A percentile compares a stretch with the other conserved stretches of the same genome.
These are phyloP conservation scores for Colletotrichum kahawae DNA, from an alignment of 2,329 filamentous ascomycete species.

Conservation along the genomic window DNA sequence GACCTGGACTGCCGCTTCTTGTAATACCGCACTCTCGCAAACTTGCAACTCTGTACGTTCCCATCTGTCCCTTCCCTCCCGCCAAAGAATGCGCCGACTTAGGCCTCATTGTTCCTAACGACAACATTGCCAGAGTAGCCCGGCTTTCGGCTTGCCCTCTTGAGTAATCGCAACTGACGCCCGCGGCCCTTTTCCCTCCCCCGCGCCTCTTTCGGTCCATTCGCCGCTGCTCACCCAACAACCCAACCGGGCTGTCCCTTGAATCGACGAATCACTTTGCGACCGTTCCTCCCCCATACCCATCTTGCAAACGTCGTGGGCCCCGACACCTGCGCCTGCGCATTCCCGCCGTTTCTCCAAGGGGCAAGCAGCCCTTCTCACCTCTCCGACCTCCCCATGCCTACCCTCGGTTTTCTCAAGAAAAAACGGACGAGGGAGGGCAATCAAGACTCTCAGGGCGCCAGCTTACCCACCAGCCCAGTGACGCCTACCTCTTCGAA, in stretches of 20 bases:
- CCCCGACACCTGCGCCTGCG: conserved; percentile 9
- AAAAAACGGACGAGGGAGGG: conserved; percentile 98
- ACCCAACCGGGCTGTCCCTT: conserved; percentile 14
- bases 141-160: background rate
- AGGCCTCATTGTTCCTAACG: conserved; percentile 20
- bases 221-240: background rate
- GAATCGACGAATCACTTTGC: conserved; percentile 19
- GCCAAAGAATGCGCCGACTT: background rate
- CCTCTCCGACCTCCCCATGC: conserved; percentile 65
- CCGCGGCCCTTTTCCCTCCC: background rate
- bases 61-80: background rate
- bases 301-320: conserved; percentile 21
- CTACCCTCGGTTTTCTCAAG: conserved; percentile 94
- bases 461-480: conserved; percentile 68
- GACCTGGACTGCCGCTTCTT: background rate
- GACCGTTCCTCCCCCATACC: conserved; percentile 12
- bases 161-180: background rate
- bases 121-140: background rate
- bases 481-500: conserved; percentile 63
- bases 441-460: conserved; percentile 70
- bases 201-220: conserved; percentile 9
- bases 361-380: conserved; percentile 27
- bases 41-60: background rate
- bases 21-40: background rate
- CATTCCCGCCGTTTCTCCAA: conserved; percentile 1